Evolutionary conservation across 2,329 filamentous ascomycete species (phyloP), one percentile per base, ranked within the genome.

Genomic region (Curvularia sp.): DNA sequence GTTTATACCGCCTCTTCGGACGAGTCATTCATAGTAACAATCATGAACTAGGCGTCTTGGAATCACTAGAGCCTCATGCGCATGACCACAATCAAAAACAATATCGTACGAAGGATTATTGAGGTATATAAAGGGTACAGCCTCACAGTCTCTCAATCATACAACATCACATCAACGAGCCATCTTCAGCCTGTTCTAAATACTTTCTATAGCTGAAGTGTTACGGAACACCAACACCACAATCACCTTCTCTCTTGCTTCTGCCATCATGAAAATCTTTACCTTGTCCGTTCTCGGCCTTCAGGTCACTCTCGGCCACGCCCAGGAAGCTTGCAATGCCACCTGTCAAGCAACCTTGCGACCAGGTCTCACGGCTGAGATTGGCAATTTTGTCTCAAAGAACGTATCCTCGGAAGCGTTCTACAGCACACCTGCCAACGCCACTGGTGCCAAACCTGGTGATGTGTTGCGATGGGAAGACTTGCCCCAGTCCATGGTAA

Each of bases 391-490:
- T 26, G 44, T 47, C 2, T 33, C 44, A 9, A 47, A 47, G 28
- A 31, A 67, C 35, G 56, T 67, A 13, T 61, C 58, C 1, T 1
- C 33, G 1, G 63, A 68, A 4, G 38, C 48, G 9, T 65, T 69
- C 55, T 66, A 66, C 52, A 64, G 31, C 31, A 66, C 58, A 6
- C 65, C 65, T 4, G 28, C 58, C 31, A 47, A 47, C 10, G 6
- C 9, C n/a, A 47, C 26, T 8, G 49, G 41, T 13, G 60, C 63
- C 6, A 59, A 60, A n/a, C 65, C 66, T n/a, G 66, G 65, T 1
- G 62, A 62, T 30, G 41, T 69, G 0, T 48, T 69, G 15, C 58
- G 62, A 49, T 69, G 63, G 65, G 58, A 69, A 31, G 57, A 62
- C 22, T 6, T 69, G 6, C 26, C 5, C 6, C 58, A 49, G 7